phyloP scores from a whole-genome alignment of 2,329 filamentous ascomycete genomes.

The Phyllosticta citrichinensis region DNA sequence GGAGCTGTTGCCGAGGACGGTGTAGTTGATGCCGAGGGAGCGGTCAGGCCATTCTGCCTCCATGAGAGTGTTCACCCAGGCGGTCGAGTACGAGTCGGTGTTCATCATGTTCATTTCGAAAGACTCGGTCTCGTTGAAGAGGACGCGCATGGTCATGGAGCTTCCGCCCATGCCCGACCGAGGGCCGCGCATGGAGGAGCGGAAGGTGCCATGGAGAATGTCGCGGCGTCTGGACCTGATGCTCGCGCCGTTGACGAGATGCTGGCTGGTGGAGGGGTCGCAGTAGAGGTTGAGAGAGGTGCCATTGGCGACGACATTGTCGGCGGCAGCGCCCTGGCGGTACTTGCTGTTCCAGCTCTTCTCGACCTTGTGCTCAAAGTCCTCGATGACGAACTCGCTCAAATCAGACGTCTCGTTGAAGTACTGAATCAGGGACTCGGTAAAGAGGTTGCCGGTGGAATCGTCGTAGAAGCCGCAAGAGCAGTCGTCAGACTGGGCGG shows the following conservation, averaged over 20 bases:
- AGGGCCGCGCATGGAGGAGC: constrained; percentile 33
- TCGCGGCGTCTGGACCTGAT: constrained; percentile 35
- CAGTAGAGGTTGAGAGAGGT: constrained; percentile 26
- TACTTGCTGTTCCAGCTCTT: constrained; percentile 38
- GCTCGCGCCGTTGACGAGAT: constrained; percentile 35
- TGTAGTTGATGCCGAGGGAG: constrained; percentile 33
- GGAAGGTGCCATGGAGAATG: constrained; percentile 40
- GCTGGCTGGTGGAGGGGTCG: constrained; percentile 23
- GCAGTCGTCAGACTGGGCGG: constrained; percentile 20
- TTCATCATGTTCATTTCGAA: constrained; percentile 38
- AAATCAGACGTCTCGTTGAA: constrained; percentile 39
- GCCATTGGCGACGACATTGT: constrained; percentile 25
- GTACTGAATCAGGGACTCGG: constrained; percentile 39
- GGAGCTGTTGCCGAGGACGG: constrained; percentile 21
- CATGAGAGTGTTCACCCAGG: constrained; percentile 32
- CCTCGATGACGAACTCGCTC: constrained; percentile 30
- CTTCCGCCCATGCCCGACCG: constrained; percentile 27
- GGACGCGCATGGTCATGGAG: constrained; percentile 36
- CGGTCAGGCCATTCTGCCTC: constrained; percentile 29
- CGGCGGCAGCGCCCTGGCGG: constrained; percentile 31
- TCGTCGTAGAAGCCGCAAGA: constrained; percentile 38
- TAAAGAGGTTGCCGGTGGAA: constrained; percentile 30
- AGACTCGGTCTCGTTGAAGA: constrained; percentile 36
- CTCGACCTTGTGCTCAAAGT: constrained; percentile 35
- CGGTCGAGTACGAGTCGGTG: constrained; percentile 27